Evolutionary conservation across 352 stramenopile genomes (phyloP), one percentile per base, ranked within the genome.

Genomic region (Globisporangium mamillatum): DNA sequence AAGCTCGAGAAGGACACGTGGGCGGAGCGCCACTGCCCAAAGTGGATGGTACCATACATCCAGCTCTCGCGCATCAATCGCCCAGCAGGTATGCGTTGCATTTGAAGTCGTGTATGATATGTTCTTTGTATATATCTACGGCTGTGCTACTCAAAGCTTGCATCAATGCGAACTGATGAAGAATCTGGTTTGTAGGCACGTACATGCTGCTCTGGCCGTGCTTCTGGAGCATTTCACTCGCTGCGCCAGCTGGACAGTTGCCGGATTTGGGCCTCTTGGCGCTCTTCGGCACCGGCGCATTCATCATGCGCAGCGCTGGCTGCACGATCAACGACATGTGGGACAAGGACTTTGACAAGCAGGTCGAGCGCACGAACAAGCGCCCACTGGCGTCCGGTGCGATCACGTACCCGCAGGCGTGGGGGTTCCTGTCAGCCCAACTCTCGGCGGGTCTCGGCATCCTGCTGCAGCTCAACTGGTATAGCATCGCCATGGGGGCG

Each of bases 251-350:
- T 0, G 84, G 89, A n/a, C 67, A 85, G 27, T 70, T 97, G 0
- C 93, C 94, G 0, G 89, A 98, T 64, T 44, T 91, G 46, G 73
- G 78, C 44, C 80, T 98, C 54, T 76, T 98, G 57, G 79, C 83
- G 46, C 76, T 94, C 6, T 95, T 95, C 66, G 90, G 78, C 29
- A 86, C 87, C 4, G 98, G 98, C 16, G 87, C 97, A 22, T 93
- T 99, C 78, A 88, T 99, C 67, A 99, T 99, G 98, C 86, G 97
- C 36, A 94, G 96, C 71, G 92, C 92, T 22, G 98, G 98, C 4
- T 99, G 98, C 81, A 99, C 96, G 46, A 99, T 99, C 76, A 99
- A 99, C 77, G 98, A 99, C 79, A 98, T 99, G 85, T 99, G 97
- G 97, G 98, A 99, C 90, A 88, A 91, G 63, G 89, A 99, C 68